phyloP scores from a whole-genome alignment of 1,284 basidiomycete genomes.

The Trichosporon sp. region DNA sequence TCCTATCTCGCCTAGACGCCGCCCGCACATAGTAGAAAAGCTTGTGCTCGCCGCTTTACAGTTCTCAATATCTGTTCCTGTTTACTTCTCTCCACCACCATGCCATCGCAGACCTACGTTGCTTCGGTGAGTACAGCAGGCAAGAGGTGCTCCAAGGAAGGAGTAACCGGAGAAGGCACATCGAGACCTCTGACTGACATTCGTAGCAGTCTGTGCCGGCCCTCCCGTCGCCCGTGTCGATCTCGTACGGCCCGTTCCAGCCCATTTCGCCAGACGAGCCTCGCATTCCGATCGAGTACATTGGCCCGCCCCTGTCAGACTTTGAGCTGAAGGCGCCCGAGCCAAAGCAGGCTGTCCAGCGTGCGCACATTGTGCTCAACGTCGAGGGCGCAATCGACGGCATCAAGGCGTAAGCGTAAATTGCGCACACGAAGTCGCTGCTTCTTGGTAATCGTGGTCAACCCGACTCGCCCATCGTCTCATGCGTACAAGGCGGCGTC shows the following conservation, averaged over 20 bases:
- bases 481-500: too few species aligned
- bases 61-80: background rate
- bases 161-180: too few species aligned
- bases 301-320: background rate
- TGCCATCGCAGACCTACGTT: background rate
- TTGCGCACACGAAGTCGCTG: background rate
- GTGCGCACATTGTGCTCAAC: background rate
- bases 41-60: background rate
- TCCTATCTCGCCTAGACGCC: too few species aligned
- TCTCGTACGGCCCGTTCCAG: slow-evolving; percentile 2
- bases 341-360: background rate
- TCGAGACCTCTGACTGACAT: background rate
- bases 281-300: slow-evolving; percentile 1
- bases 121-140: background rate
- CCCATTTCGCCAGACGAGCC: background rate
- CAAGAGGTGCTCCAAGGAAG: too few species aligned
- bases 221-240: background rate
- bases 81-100: background rate
- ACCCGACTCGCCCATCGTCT: too few species aligned
- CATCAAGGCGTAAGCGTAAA: background rate
- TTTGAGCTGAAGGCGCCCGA: background rate
- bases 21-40: too few species aligned
- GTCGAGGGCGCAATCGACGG: background rate
- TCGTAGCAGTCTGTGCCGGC: background rate
- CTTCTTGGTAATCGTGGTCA: background rate